Evolutionary conservation across 805 yeast genomes (phyloP).

Genomic region (Candida arabinofermentans): DNA sequence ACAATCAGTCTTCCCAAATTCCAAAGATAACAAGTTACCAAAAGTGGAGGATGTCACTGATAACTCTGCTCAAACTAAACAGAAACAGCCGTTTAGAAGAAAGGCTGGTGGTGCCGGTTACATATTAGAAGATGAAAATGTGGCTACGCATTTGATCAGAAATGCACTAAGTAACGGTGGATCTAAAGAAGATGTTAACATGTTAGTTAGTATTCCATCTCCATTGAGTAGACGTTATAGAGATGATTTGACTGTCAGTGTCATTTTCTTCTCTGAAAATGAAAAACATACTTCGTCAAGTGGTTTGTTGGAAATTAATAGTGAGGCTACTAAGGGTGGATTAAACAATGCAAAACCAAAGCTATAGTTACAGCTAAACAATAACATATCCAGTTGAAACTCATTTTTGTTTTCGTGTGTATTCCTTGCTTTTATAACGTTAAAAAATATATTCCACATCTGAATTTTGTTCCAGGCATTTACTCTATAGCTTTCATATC

Average conservation of each 20-base stretch:
- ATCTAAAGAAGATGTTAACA: conserved; percentile 79
- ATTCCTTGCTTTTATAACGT: neutral
- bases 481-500: no score
- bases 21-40: conserved; percentile 46
- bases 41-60: conserved; percentile 59
- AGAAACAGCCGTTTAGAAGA: conserved; percentile 74
- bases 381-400: no score
- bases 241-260: conserved; percentile 95
- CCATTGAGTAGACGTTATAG: conserved; percentile 90
- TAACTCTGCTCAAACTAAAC: conserved; percentile 49
- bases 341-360: conserved; percentile 41
- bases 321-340: conserved; percentile 58
- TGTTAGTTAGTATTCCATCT: conserved; percentile 85
- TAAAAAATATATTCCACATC: no score
- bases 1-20: conserved; percentile 35
- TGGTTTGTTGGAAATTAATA: conserved; percentile 53
- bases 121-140: conserved; percentile 78
- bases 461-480: no score
- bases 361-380: conserved; percentile 25
- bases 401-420: neutral
- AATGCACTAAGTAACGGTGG: conserved; percentile 90
- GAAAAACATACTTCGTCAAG: conserved; percentile 39
- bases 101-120: conserved; percentile 35
- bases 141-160: conserved; percentile 87
- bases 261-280: conserved; percentile 75